Conservation (phyloP, 202 grass and related monocot genomes). For the Cymbopogon flexuosus region DNA sequence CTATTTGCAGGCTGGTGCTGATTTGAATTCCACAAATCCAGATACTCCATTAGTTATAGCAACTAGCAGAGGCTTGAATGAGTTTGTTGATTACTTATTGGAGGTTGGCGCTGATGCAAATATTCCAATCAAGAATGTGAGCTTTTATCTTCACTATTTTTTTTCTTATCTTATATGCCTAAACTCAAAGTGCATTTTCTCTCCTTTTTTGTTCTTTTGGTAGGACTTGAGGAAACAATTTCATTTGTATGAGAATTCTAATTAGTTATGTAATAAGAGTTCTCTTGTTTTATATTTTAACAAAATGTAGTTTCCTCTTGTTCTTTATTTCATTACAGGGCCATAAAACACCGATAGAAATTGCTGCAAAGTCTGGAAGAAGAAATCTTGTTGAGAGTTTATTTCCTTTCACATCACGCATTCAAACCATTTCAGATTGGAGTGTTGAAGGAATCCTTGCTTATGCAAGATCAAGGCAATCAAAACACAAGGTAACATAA, state of each 20-base stretch:
- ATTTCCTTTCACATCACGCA: conserved; percentile 34
- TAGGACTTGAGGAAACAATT: neutral
- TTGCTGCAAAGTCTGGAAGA: conserved; percentile 34
- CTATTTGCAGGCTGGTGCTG: conserved; percentile 37
- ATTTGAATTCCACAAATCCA: conserved; percentile 29
- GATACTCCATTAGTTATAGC: conserved; percentile 41
- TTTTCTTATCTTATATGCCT: neutral
- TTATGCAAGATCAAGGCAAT: conserved; percentile 26
- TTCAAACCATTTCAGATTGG: conserved; percentile 35
- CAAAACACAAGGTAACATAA: neutral
- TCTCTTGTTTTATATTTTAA: neutral
- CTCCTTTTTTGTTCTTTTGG: neutral
- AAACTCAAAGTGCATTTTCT: neutral
- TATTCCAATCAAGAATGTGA: conserved; percentile 28
- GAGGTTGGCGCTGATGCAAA: conserved; percentile 34
- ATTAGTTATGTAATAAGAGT: neutral
- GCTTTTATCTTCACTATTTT: neutral
- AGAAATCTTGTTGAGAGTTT: conserved; percentile 32
- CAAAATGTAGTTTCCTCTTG: neutral
- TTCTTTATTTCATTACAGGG: conserved; percentile 11
- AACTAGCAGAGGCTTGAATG: conserved; percentile 21
- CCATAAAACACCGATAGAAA: conserved; percentile 25
- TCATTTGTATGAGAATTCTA: neutral
- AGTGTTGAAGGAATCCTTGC: conserved; percentile 40
- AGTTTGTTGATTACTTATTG: conserved; percentile 38